These are phyloP conservation scores for Fermentozyma sake DNA, from an alignment of 1,139 yeast genomes.

Conservation along the genomic window DNA sequence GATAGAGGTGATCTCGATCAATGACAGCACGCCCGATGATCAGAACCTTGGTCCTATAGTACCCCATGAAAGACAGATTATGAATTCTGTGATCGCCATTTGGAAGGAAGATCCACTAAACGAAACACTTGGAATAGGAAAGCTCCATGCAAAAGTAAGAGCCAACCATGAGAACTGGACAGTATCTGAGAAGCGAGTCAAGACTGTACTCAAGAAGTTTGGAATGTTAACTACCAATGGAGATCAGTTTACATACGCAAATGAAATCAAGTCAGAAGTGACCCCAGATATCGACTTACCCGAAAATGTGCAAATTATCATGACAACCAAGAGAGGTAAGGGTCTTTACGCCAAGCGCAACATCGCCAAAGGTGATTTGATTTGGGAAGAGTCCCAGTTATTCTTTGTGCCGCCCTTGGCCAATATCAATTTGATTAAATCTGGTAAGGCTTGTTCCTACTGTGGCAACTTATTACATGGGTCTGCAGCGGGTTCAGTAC, in stretches of 20 bases:
- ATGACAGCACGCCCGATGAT: slow-evolving; percentile 21
- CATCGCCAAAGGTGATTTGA: slow-evolving; percentile 45
- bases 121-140: slow-evolving; percentile 53
- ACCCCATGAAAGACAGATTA: slow-evolving; percentile 65
- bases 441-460: slow-evolving; percentile 72
- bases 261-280: slow-evolving; percentile 48
- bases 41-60: slow-evolving; percentile 27
- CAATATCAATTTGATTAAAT: slow-evolving; percentile 53
- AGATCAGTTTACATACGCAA: slow-evolving; percentile 43
- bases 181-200: slow-evolving; percentile 55
- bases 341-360: slow-evolving; percentile 42
- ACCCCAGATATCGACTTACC: slow-evolving; percentile 53
- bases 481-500: slow-evolving; percentile 21
- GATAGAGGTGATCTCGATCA: slow-evolving; percentile 30
- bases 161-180: slow-evolving; percentile 56
- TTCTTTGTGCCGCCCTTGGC: slow-evolving; percentile 72
- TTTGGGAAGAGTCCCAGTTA: slow-evolving; percentile 63
- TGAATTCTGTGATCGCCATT: slow-evolving; percentile 54
- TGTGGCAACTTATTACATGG: slow-evolving; percentile 61
- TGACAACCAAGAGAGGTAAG: slow-evolving; percentile 46
- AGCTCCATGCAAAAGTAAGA: slow-evolving; percentile 51
- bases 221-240: slow-evolving; percentile 39
- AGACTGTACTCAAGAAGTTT: slow-evolving; percentile 49
- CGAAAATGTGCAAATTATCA: slow-evolving; percentile 35
- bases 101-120: slow-evolving; percentile 69